Conservation (phyloP, 768 basidiomycete genomes). For the Rhodosporidiobolus odoratus region DNA sequence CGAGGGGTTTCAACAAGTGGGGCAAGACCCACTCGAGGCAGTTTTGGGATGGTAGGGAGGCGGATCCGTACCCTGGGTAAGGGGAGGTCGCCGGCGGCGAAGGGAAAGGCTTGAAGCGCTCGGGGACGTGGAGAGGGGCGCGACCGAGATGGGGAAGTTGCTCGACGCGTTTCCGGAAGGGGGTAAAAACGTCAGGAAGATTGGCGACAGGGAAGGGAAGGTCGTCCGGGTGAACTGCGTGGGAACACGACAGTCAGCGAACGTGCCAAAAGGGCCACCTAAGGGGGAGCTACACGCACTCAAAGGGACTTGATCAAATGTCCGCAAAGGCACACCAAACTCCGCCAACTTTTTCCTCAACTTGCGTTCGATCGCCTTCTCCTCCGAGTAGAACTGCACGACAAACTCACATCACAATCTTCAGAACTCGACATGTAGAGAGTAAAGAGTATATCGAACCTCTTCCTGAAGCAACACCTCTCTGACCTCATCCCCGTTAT, state of each 20-base stretch:
- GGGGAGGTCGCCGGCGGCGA: neutral
- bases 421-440: neutral
- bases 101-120: constrained; percentile 44
- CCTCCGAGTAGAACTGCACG: constrained; percentile 35
- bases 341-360: neutral
- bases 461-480: constrained; percentile 48
- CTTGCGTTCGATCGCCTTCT: constrained; percentile 36
- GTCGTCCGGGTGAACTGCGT: constrained; percentile 42
- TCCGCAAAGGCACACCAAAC: constrained; percentile 13
- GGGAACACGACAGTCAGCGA: constrained; percentile 19
- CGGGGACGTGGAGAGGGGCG: constrained; percentile 40
- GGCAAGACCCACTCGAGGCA: constrained; percentile 25
- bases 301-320: constrained; percentile 33
- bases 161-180: constrained; percentile 50
- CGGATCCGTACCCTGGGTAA: constrained; percentile 34
- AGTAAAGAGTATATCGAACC: constrained; percentile 39
- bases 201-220: constrained; percentile 44
- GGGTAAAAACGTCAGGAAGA: constrained; percentile 50
- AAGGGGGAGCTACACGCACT: constrained; percentile 28
- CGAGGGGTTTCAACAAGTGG: constrained; percentile 41
- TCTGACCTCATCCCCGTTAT: constrained; percentile 43
- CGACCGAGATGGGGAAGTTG: constrained; percentile 47
- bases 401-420: neutral
- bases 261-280: constrained; percentile 39
- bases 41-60: constrained; percentile 9